Evolutionary conservation across 2,329 filamentous ascomycete species (phyloP).

Genomic region (Penicillium corylophilum): DNA sequence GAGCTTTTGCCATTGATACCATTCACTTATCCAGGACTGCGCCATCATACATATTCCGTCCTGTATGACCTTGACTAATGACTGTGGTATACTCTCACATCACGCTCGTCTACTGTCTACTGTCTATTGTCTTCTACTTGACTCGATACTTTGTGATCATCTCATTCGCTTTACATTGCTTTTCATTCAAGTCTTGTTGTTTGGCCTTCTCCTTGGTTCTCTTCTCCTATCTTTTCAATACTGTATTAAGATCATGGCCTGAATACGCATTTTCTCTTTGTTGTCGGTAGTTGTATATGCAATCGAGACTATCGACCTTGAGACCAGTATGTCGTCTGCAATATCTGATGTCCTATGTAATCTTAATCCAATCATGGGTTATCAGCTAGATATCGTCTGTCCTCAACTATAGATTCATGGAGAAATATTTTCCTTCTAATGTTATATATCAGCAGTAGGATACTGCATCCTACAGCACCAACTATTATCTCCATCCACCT

Average conservation of each 20-base stretch:
- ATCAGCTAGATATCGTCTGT: too few relatives aligned
- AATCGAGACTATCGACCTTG: slow-evolving; percentile 8
- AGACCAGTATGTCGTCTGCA: too few relatives aligned
- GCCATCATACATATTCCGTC: background rate
- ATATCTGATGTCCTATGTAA: too few relatives aligned
- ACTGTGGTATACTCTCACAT: slow-evolving; percentile 1
- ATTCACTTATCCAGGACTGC: background rate
- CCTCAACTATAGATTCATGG: too few relatives aligned
- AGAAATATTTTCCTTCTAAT: too few relatives aligned
- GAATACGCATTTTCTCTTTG: slow-evolving; percentile 5
- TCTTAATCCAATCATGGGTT: background rate
- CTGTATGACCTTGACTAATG: slow-evolving; percentile 11
- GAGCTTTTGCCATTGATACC: background rate
- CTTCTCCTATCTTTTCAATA: slow-evolving; percentile 1
- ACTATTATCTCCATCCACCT: too few relatives aligned
- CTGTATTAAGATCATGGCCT: slow-evolving; percentile 15
- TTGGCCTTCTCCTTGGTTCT: background rate
- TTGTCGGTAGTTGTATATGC: slow-evolving; percentile 9
- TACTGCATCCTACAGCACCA: too few relatives aligned
- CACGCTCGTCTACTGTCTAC: slow-evolving; percentile 1
- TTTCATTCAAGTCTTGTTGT: slow-evolving; percentile 8
- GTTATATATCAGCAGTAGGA: too few relatives aligned
- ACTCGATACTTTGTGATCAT: slow-evolving; percentile 5
- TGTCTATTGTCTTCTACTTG: slow-evolving; percentile 12
- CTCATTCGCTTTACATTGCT: slow-evolving; percentile 8